Evolutionary conservation across 2,329 filamentous ascomycete species (phyloP).

Genomic region (Aureobasidium melanogenum): DNA sequence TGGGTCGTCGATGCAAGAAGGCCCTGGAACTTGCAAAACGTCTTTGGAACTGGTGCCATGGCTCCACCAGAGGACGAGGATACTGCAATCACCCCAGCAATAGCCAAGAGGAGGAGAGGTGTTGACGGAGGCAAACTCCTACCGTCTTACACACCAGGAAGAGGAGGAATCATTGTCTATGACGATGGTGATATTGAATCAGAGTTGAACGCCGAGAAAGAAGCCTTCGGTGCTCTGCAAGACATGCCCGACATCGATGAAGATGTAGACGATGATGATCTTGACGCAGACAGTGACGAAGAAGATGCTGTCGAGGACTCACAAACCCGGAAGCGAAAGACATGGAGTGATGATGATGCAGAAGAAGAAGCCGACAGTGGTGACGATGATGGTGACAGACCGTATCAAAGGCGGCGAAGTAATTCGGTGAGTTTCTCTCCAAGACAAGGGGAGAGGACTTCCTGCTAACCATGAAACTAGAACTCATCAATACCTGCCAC

Average conservation of each 20-base stretch:
- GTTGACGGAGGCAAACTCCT: constrained; percentile 65
- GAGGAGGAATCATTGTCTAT: constrained; percentile 84
- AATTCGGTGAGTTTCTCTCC: constrained; percentile 64
- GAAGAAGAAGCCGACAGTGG: constrained; percentile 30
- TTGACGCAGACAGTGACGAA: constrained; percentile 49
- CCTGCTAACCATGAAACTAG: constrained; percentile 16
- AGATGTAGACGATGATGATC: constrained; percentile 53
- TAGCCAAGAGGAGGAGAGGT: constrained; percentile 49
- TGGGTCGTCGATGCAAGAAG: constrained; percentile 89
- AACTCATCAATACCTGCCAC: constrained; percentile 62
- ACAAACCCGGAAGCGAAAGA: constrained; percentile 32
- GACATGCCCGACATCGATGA: constrained; percentile 89
- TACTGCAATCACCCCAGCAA: constrained; percentile 14
- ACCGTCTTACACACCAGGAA: constrained; percentile 64
- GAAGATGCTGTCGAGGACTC: constrained; percentile 30
- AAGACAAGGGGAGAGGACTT: background rate
- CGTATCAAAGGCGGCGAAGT: constrained; percentile 71
- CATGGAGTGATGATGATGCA: constrained; percentile 26
- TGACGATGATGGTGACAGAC: constrained; percentile 64
- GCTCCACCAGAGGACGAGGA: constrained; percentile 25
- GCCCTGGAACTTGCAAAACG: constrained; percentile 90
- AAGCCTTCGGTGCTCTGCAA: constrained; percentile 75
- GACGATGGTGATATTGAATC: constrained; percentile 94
- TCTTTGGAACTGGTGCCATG: constrained; percentile 52
- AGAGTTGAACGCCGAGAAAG: constrained; percentile 62